These are phyloP conservation scores for Magnolia officinalis DNA, from an alignment of 164 flowering plant species.

Conservation along the genomic window DNA sequence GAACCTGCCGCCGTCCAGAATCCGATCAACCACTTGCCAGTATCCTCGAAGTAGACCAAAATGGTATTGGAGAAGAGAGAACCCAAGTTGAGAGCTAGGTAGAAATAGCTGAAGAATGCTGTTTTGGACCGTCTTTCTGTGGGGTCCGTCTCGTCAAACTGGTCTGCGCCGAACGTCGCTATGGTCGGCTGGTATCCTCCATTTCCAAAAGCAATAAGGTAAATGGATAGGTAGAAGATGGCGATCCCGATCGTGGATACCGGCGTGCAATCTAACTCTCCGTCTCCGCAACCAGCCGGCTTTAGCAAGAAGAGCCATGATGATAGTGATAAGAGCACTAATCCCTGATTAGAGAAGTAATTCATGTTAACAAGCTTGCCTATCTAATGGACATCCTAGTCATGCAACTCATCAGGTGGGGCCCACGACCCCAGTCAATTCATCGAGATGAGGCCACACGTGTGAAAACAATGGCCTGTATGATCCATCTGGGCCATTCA, in stretches of 20 bases:
- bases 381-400: no score
- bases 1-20: constrained; percentile 56
- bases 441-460: no score
- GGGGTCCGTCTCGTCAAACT: constrained; percentile 54
- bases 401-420: no score
- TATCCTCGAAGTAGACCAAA: constrained; percentile 73
- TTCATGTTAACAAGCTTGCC: no score
- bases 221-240: constrained; percentile 66
- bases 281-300: constrained; percentile 67
- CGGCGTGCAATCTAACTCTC: constrained; percentile 29
- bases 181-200: constrained; percentile 93
- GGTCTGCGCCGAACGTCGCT: constrained; percentile 94
- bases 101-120: constrained; percentile 70
- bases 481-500: no score
- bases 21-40: constrained; percentile 71
- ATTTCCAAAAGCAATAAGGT: constrained; percentile 79
- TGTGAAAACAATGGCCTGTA: no score
- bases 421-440: no score
- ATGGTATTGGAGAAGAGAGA: constrained; percentile 85
- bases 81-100: constrained; percentile 74
- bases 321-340: constrained; percentile 53
- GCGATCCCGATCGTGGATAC: constrained; percentile 31
- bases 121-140: constrained; percentile 30
- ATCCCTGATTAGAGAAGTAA: constrained; percentile 40
- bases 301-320: constrained; percentile 60